phyloP scores from a whole-genome alignment of 179 eudicot genomes.

The Sideroxylon spinosum region DNA sequence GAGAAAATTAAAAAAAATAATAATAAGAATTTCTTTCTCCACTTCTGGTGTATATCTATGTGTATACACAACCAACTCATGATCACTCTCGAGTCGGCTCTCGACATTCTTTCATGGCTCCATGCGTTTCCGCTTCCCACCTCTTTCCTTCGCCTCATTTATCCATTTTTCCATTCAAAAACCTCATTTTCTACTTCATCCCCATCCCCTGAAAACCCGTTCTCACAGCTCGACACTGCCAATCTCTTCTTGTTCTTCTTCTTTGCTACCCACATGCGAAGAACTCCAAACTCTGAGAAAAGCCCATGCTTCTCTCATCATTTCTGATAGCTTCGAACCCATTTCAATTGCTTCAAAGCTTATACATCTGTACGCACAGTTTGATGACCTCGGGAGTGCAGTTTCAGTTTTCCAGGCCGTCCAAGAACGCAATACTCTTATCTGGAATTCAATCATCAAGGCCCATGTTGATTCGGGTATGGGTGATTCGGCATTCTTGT shows the following conservation, averaged over 20 bases:
- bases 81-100: constrained; percentile 13
- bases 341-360: constrained; percentile 28
- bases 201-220: constrained; percentile 27
- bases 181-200: constrained; percentile 23
- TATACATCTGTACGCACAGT: constrained; percentile 27
- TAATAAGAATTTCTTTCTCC: too few relatives aligned
- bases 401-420: constrained; percentile 24
- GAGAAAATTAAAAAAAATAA: too few relatives aligned
- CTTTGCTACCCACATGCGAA: constrained; percentile 21
- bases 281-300: constrained; percentile 32
- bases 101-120: constrained; percentile 20
- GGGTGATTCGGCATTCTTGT: constrained; percentile 32
- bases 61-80: too few relatives aligned
- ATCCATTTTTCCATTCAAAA: constrained; percentile 9
- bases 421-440: constrained; percentile 28
- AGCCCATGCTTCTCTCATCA: constrained; percentile 31
- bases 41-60: too few relatives aligned
- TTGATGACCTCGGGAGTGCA: constrained; percentile 31
- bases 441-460: constrained; percentile 52
- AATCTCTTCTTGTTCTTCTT: constrained; percentile 5
- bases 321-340: constrained; percentile 24
- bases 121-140: constrained; percentile 9
- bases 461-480: constrained; percentile 31
- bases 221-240: neutral
- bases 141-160: neutral